Base-by-base conservation (phyloP, 345 rosid genomes). In the Hibiscus tridactylites region DNA sequence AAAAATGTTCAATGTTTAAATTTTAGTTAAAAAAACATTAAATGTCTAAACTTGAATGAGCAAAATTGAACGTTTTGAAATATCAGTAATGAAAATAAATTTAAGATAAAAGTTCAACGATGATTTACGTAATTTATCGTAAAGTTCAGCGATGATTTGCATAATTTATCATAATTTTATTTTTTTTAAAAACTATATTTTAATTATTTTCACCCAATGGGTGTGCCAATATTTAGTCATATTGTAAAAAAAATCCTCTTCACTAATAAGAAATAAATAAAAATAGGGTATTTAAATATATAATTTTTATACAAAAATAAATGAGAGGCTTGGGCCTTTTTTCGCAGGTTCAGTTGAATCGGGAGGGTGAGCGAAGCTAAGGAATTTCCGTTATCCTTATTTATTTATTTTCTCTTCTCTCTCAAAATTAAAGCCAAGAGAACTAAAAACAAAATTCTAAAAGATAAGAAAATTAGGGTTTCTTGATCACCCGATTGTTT, bases 361-460 rank as follows among this genome's bases (percentile, higher is more conserved):
- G 31, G 49, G 58, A 69, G 72, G 72, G 71, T 68, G 83, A 84
- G 85, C 77, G 86, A 79, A 78, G 88, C 81, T 72, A 89, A 85
- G 85, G 80, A 81, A 86, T 90, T 87, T 85, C 87, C 85, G 96
- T 92, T 87, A 87, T 86, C 97, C 84, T 19, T 56, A 56, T 56
- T 56, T 56, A 56, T 56, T 56, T 56, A 73, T 74, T 69, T 70
- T 26, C 73, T 44, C 33, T 58, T 79, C 77, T 84, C 76, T 78
- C 72, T 72, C 65, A 61, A 68, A 33, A 68, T 16, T 26, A 21
- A 69, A 47, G 47, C 72, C 37, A 71, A 72, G 63, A 37, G 50
- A 33, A 10, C 52, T 28, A 24, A 0, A 19, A 26, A 46, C 0
- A 69, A 72, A 81, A 68, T 53, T 65, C 8, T 74, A 81, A 70